phyloP scores from a whole-genome alignment of 306 rosid genomes.

The Medicago arabica region DNA sequence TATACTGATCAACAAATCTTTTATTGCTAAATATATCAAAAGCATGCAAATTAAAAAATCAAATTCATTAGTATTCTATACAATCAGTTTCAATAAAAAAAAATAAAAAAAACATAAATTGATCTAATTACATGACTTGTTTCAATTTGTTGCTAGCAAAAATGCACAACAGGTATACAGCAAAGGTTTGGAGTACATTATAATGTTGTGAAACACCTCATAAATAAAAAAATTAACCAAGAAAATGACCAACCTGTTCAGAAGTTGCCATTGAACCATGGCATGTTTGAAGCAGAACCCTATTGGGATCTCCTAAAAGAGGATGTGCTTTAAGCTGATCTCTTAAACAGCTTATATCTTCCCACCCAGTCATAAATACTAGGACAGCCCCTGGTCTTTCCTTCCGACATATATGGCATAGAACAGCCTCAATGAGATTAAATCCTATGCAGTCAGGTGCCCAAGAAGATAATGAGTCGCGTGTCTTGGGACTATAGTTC shows the following conservation, averaged over 20 bases:
- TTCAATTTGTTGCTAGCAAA: conserved; percentile 28
- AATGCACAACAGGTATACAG: not conserved
- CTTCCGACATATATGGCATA: conserved; percentile 96
- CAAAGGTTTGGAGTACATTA: not conserved
- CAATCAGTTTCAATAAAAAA: conserved; percentile 3
- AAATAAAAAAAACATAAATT: not conserved
- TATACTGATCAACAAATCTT: conserved; percentile 5
- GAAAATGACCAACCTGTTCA: conserved; percentile 75
- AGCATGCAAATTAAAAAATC: conserved; percentile 5
- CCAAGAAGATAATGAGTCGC: conserved; percentile 90
- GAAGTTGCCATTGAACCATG: conserved; percentile 98
- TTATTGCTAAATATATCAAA: not conserved
- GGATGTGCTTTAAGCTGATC: conserved; percentile 98
- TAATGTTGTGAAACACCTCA: not conserved
- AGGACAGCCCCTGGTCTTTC: conserved; percentile 92
- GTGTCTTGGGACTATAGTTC: conserved; percentile 78
- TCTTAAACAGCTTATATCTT: conserved; percentile 90
- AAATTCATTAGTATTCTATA: conserved; percentile 13
- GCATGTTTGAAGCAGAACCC: conserved; percentile 88
- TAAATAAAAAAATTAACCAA: conserved; percentile 14
- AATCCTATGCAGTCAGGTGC: conserved; percentile 89
- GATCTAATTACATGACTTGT: conserved; percentile 10
- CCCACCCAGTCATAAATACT: conserved; percentile 99
- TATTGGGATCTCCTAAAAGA: conserved; percentile 93
- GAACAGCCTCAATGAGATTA: conserved; percentile 94